Evolutionary conservation across 1,284 basidiomycete genomes (phyloP).

Genomic region (Fomitopsis pinicola): DNA sequence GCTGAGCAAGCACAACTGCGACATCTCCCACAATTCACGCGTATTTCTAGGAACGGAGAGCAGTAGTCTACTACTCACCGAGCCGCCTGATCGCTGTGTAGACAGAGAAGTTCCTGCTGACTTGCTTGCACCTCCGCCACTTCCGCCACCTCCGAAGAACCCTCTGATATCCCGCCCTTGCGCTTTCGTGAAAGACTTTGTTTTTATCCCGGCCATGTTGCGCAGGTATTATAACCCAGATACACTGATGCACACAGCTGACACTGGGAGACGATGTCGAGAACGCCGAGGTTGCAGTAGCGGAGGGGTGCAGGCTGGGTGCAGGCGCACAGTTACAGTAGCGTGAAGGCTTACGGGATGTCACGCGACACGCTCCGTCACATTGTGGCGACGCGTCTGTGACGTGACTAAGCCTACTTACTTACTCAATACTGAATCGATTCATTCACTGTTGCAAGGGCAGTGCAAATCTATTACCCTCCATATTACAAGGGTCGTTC

Average conservation of each 20-base stretch:
- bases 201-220: constrained; percentile 12
- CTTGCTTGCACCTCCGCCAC: neutral
- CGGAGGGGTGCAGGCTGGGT: neutral
- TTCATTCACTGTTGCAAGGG: too few relatives aligned
- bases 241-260: too few relatives aligned
- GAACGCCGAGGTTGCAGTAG: neutral
- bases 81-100: constrained; percentile 5
- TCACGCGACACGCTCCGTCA: constrained; percentile 1
- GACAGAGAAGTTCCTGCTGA: constrained; percentile 11
- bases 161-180: constrained; percentile 40
- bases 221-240: neutral
- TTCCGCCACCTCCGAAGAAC: constrained; percentile 35
- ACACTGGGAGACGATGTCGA: neutral
- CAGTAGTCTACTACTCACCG: constrained; percentile 8
- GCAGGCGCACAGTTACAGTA: neutral
- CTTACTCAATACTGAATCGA: too few relatives aligned
- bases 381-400: neutral
- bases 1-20: too few relatives aligned
- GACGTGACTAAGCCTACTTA: too few relatives aligned
- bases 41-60: neutral
- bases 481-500: too few relatives aligned
- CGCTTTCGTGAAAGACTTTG: constrained; percentile 19
- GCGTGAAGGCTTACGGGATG: neutral
- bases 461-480: too few relatives aligned
- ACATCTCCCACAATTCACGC: too few relatives aligned